phyloP scores from a whole-genome alignment of 2,329 filamentous ascomycete genomes.

The Aspergillus sp. region DNA sequence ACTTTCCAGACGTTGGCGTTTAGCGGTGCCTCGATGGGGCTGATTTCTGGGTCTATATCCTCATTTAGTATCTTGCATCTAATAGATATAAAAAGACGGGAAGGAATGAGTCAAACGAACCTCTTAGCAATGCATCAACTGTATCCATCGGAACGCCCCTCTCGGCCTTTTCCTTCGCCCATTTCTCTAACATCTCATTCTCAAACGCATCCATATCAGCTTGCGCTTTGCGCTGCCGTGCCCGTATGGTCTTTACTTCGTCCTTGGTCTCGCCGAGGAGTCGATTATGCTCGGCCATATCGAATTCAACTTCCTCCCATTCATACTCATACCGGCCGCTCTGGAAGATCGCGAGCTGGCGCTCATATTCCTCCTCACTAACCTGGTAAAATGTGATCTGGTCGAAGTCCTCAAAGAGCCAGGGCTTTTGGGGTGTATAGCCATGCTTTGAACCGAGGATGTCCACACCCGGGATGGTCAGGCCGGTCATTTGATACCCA shows the following conservation, averaged over 20 bases:
- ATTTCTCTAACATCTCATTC: conserved; percentile 35
- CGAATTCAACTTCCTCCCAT: conserved; percentile 51
- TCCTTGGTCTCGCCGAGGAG: conserved; percentile 47
- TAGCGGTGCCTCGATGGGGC: conserved; percentile 43
- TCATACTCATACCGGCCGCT: conserved; percentile 54
- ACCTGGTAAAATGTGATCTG: conserved; percentile 57
- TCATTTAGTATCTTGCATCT: neutral
- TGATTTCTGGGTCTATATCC: conserved; percentile 35
- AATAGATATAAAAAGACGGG: neutral
- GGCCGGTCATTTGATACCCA: conserved; percentile 56
- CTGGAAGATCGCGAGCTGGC: conserved; percentile 48
- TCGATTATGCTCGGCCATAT: conserved; percentile 56
- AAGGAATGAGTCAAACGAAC: conserved; percentile 25
- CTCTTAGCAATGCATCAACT: conserved; percentile 50
- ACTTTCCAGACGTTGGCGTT: conserved; percentile 59
- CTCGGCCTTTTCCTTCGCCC: conserved; percentile 46
- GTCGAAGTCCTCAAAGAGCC: conserved; percentile 60
- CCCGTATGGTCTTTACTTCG: conserved; percentile 49
- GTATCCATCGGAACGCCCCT: conserved; percentile 51
- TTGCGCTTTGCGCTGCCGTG: conserved; percentile 50
- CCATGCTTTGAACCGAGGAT: conserved; percentile 53
- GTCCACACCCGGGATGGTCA: conserved; percentile 56
- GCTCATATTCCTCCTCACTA: conserved; percentile 52
- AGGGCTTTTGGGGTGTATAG: conserved; percentile 49
- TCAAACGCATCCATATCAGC: conserved; percentile 43